Evolutionary conservation across 768 basidiomycete species (phyloP), one percentile per base, ranked within the genome.

Genomic region (Kwoniella botswanensis): DNA sequence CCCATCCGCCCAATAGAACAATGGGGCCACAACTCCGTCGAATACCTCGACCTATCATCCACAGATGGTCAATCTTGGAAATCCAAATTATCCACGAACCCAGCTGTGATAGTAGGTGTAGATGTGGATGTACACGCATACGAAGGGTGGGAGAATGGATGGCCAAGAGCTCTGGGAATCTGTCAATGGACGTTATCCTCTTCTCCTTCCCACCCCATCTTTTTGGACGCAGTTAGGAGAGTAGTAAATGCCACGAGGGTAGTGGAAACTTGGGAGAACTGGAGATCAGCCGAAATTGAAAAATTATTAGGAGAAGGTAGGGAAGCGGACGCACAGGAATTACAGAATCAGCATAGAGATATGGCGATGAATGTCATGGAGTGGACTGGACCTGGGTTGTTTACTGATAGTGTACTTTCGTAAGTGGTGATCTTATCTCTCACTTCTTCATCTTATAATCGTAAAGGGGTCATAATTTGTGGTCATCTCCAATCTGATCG

Each of bases 121-220:
- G 79, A 80, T 26, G 76, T 78, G 24, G 74, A 80, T 63, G 79
- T 80, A 18, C 75, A 76, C 56, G 41, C 60, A 3, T 50, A 68
- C n/a, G 21, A 53, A 43, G 29, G 41, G 12, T 80, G 76, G 76
- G 62, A 63, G 9, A 55, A 65, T 12, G 58, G 52, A 22, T 80
- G 76, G 75, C 79, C 79, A 11, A 60, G 79, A 54, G 64, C 79
- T 3, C 12, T 80, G 11, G 76, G 75, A 15, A 80, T 80, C 67
- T 81, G 79, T 63, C 82, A 83, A 60, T 83, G 83, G 83, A 79
- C 81, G 6, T 66, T 84, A n/a, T 76, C 76, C 2, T 76, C 75
- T 7, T 68, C 77, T 11, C 76, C 79, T 4, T 57, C 70, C 22
- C 83, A 84, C 68, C 83, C 83, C 1, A 79, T 84, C 62, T 73